phyloP scores from a whole-genome alignment of 495 filamentous ascomycete species.

The Talaromyces adpressus region DNA sequence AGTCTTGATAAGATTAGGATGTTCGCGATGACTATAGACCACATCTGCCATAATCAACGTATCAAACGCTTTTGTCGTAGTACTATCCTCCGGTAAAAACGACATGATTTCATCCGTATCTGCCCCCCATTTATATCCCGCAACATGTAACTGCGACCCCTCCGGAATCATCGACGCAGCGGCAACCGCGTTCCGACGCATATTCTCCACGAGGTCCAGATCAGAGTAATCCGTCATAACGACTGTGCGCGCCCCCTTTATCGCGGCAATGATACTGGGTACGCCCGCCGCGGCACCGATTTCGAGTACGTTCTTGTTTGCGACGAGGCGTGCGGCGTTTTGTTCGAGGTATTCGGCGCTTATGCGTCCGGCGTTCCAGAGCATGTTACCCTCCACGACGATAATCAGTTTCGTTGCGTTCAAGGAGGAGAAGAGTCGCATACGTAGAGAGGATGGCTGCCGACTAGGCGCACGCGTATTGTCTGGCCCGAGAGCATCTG shows the following conservation, averaged over 20 bases:
- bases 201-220: slow-evolving; percentile 65
- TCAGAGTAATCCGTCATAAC: slow-evolving; percentile 91
- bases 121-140: slow-evolving; percentile 79
- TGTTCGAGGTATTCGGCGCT: slow-evolving; percentile 71
- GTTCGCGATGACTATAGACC: slow-evolving; percentile 83
- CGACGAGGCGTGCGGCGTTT: slow-evolving; percentile 46
- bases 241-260: slow-evolving; percentile 60
- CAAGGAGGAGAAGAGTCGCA: slow-evolving; percentile 17
- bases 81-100: slow-evolving; percentile 27
- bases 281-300: slow-evolving; percentile 86
- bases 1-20: slow-evolving; percentile 64
- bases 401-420: slow-evolving; percentile 2
- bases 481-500: slow-evolving; percentile 56
- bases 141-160: slow-evolving; percentile 37
- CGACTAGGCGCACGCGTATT: slow-evolving; percentile 74
- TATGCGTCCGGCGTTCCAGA: slow-evolving; percentile 82
- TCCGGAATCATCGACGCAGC: slow-evolving; percentile 23
- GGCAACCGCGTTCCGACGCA: slow-evolving; percentile 62
- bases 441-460: slow-evolving; percentile 85
- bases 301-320: slow-evolving; percentile 65
- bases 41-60: slow-evolving; percentile 80
- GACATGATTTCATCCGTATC: slow-evolving; percentile 43
- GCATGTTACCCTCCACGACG: slow-evolving; percentile 60
- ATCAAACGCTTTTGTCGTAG: slow-evolving; percentile 51
- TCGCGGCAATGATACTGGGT: slow-evolving; percentile 68